A percentile compares a stretch with the other conserved stretches of the same genome.
Evolutionary conservation across 768 basidiomycete species (phyloP).

Genomic region (Hygrophoropsis aurantiaca): DNA sequence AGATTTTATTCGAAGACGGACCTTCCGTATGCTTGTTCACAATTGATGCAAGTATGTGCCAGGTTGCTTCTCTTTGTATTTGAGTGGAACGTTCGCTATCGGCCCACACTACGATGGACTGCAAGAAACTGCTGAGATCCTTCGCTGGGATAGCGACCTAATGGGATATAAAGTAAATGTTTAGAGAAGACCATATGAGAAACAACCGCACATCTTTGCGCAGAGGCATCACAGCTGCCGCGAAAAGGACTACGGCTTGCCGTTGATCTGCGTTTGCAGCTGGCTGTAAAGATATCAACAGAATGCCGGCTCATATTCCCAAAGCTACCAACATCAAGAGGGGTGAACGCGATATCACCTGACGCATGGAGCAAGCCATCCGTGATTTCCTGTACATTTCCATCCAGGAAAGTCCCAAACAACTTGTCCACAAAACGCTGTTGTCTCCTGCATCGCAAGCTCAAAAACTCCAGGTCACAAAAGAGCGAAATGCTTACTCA

Average conservation of each 20-base stretch:
- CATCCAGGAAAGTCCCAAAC: conserved; percentile 38
- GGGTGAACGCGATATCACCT: conserved; percentile 34
- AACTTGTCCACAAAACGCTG: conserved; percentile 50
- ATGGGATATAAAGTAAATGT: background rate
- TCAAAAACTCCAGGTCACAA: conserved; percentile 1
- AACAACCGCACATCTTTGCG: conserved; percentile 56
- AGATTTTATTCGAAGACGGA: conserved; percentile 28
- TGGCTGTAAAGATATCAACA: conserved; percentile 11
- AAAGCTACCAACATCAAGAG: conserved; percentile 59
- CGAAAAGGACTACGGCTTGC: conserved; percentile 65
- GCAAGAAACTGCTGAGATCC: conserved; percentile 51
- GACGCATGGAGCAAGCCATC: conserved; percentile 44
- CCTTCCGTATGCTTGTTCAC: conserved; percentile 79
- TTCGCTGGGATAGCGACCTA: conserved; percentile 55
- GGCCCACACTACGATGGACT: conserved; percentile 59
- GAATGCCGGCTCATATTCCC: no score
- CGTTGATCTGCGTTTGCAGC: conserved; percentile 41
- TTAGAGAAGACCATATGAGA: background rate
- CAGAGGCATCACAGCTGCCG: conserved; percentile 63
- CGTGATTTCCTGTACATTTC: conserved; percentile 48
- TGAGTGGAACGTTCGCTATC: conserved; percentile 45
- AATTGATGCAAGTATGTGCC: conserved; percentile 61
- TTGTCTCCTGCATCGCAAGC: conserved; percentile 49
- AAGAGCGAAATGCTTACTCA: conserved; percentile 52
- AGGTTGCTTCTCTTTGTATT: conserved; percentile 54